Evolutionary conservation across 2,329 filamentous ascomycete genomes (phyloP).

Genomic region (Myriangium duriaei): DNA sequence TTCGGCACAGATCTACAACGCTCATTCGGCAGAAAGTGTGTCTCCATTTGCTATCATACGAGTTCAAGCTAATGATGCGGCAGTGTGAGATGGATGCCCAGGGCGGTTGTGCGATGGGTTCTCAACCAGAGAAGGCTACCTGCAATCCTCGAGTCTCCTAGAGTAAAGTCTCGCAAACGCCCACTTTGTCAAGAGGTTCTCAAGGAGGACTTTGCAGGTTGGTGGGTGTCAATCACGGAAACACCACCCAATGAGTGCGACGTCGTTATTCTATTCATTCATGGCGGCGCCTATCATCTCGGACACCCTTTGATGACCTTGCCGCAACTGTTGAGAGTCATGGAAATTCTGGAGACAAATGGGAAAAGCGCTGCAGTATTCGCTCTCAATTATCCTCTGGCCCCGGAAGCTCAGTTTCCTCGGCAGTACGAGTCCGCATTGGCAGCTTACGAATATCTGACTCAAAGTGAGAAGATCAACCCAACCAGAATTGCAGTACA

Average conservation of each 20-base stretch:
- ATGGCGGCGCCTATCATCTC: constrained; percentile 9
- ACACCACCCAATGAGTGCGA: constrained; percentile 1
- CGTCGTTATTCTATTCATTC: constrained; percentile 9
- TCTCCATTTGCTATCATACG: too few relatives aligned
- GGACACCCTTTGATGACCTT: constrained; percentile 2
- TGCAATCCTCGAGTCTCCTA: too few relatives aligned
- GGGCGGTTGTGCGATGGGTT: too few relatives aligned
- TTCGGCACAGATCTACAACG: too few relatives aligned
- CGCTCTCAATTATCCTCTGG: constrained; percentile 8
- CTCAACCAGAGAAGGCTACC: too few relatives aligned
- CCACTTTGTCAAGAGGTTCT: too few relatives aligned
- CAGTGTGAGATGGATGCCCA: too few relatives aligned
- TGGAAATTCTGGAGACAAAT: constrained; percentile 2
- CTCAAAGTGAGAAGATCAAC: constrained; percentile 1
- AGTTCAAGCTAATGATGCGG: too few relatives aligned
- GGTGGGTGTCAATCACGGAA: too few relatives aligned
- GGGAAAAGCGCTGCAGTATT: constrained; percentile 7
- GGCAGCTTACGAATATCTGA: constrained; percentile 8
- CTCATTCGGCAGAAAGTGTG: too few relatives aligned
- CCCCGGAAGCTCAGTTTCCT: constrained; percentile 9
- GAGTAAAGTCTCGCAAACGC: too few relatives aligned
- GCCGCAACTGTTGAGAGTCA: constrained; percentile 3
- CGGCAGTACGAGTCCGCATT: constrained; percentile 6
- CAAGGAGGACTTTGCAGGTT: too few relatives aligned
- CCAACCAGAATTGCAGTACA: constrained; percentile 1